Evolutionary conservation across 768 basidiomycete genomes (phyloP), one percentile per base, ranked within the genome.

Genomic region (Porphyrellus cyaneotinctus): DNA sequence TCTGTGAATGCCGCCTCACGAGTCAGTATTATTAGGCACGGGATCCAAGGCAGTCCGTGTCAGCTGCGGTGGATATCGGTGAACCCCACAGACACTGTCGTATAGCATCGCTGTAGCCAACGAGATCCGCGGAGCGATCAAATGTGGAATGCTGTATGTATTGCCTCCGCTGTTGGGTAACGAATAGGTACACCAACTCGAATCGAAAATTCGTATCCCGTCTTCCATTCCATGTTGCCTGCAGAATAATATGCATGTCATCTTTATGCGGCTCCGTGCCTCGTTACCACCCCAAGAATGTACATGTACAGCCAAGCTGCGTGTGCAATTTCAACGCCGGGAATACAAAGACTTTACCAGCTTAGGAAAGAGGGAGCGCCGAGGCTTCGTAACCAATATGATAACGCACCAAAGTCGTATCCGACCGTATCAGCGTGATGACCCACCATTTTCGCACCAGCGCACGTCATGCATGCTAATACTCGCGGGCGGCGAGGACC

Each of bases 81-180:
- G 17, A 28, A 26, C 54, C 51, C 48, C 51, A 53, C 56, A 62
- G 33, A 35, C 32, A 24, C 30, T 20, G n/a, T 38, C 39, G 24
- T 60, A 54, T 56, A 41, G 44, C 60, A 53, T 61, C 46, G 26
- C 47, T 43, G 44, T 24, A 33, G 50, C 35, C 36, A 47, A 11
- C 43, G 24, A 64, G 54, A 51, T 64, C 62, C 62, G 62, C 62
- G 59, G 62, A 61, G 47, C 37, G 47, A 35, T 53, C 47, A 46
- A 58, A 54, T 53, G 43, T 58, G 35, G 15, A 56, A 46, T 41
- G 37, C 48, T 54, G 42, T 59, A 59, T 39, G 9, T 59, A 58
- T 41, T 53, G 30, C 50, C 10, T 47, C 58, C 58, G 60, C 43
- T 50, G 28, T 11, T 17, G 41, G 26, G 36, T 50, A 41, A 56